phyloP scores from a whole-genome alignment of 805 yeast genomes.

The Groenewaldozyma salmanticensis region DNA sequence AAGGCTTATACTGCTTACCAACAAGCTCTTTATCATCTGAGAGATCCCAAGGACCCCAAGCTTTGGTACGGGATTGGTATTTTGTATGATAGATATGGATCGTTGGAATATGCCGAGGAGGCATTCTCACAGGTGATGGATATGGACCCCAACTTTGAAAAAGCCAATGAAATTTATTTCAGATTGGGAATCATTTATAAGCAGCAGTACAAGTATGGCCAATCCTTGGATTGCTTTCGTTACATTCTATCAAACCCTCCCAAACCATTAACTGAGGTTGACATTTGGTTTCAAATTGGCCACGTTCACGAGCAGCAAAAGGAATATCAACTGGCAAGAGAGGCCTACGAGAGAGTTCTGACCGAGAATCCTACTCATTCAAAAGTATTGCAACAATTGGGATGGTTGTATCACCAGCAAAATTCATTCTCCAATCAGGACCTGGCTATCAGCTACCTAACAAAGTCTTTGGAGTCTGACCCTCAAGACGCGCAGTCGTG shows the following conservation, averaged over 20 bases:
- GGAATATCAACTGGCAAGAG: constrained; percentile 85
- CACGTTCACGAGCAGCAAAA: constrained; percentile 89
- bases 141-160: constrained; percentile 91
- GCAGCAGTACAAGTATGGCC: constrained; percentile 79
- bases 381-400: constrained; percentile 90
- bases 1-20: constrained; percentile 95
- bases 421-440: constrained; percentile 71
- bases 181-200: constrained; percentile 93
- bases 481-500: constrained; percentile 90
- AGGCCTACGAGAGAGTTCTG: constrained; percentile 89
- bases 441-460: constrained; percentile 67
- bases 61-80: constrained; percentile 99
- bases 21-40: constrained; percentile 83
- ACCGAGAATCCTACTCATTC: constrained; percentile 89
- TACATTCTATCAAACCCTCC: constrained; percentile 89
- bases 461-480: constrained; percentile 85
- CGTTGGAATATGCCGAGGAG: constrained; percentile 95
- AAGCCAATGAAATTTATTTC: constrained; percentile 93
- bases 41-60: constrained; percentile 91
- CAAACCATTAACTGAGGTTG: constrained; percentile 89
- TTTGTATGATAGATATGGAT: constrained; percentile 90
- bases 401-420: constrained; percentile 80
- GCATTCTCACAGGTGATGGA: constrained; percentile 94
- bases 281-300: constrained; percentile 98
- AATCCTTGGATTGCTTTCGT: constrained; percentile 89